Percentiles rank a stretch among this genome's conserved stretches.
Evolutionary conservation across 2,329 filamentous ascomycete species (phyloP).

Genomic region (Epichloe aotearoae): DNA sequence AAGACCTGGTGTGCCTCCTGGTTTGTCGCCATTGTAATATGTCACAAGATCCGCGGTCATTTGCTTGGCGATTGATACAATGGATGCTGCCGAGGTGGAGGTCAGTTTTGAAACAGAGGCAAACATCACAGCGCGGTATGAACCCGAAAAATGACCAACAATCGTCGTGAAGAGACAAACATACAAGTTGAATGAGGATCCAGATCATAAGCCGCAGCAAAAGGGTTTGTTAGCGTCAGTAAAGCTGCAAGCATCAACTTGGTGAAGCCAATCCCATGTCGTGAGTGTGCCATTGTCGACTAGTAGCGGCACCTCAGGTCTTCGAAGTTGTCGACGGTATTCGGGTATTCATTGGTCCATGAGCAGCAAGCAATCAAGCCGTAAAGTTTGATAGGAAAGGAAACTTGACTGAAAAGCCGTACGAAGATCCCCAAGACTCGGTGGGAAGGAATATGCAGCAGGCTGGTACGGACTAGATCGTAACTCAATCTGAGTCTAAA

Average conservation of each 20-base stretch:
- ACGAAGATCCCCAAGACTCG: background rate
- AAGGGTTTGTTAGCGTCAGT: conserved; percentile 7
- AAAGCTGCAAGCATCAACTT: background rate
- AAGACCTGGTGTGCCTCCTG: conserved; percentile 36
- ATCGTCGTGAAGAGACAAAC: conserved; percentile 2
- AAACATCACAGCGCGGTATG: background rate
- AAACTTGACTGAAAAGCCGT: background rate
- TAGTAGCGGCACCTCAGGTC: background rate
- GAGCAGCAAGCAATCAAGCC: background rate
- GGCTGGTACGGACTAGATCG: background rate
- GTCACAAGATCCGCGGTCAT: conserved; percentile 37
- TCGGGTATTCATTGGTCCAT: background rate
- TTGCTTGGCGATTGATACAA: conserved; percentile 33
- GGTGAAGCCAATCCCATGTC: background rate
- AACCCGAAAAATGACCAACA: background rate
- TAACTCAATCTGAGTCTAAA: background rate
- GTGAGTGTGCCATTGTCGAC: background rate
- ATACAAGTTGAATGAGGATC: conserved; percentile 24
- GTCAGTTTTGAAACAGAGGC: conserved; percentile 1
- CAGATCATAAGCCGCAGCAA: conserved; percentile 22
- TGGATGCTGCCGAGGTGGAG: conserved; percentile 27
- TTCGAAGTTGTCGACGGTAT: background rate
- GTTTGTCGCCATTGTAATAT: conserved; percentile 32
- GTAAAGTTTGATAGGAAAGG: background rate
- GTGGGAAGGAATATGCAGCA: background rate